These are phyloP conservation scores for Magnaporthales sp. DNA, from an alignment of 2,329 filamentous ascomycete species.

Conservation along the genomic window DNA sequence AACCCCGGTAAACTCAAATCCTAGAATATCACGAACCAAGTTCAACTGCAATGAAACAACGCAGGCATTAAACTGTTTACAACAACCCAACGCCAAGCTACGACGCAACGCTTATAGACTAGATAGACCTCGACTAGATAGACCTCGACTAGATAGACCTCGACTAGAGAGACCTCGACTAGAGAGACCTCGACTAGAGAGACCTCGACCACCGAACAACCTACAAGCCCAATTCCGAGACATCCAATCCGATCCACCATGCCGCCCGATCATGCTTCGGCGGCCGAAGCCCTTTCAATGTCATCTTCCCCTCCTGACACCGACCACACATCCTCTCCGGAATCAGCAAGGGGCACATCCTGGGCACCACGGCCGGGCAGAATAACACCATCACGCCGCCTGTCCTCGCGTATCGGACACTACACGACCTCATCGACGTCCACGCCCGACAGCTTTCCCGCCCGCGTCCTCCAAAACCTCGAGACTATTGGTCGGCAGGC, in stretches of 20 bases:
- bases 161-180: too few relatives aligned
- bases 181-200: too few relatives aligned
- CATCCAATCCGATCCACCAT: constrained; percentile 20
- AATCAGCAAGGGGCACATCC: constrained; percentile 21
- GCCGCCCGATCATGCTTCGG: constrained; percentile 42
- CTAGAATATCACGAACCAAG: background rate
- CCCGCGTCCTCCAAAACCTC: background rate
- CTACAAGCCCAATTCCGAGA: background rate
- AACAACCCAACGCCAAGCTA: background rate
- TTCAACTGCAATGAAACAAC: background rate
- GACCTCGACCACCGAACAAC: background rate
- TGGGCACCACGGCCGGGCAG: constrained; percentile 18
- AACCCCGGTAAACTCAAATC: background rate
- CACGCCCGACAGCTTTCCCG: background rate
- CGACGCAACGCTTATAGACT: background rate
- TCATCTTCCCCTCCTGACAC: constrained; percentile 20
- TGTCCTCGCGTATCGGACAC: constrained; percentile 11
- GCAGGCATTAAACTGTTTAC: background rate
- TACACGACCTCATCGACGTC: background rate
- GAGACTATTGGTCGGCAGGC: constrained; percentile 1
- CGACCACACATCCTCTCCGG: constrained; percentile 15
- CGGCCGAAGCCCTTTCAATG: constrained; percentile 40
- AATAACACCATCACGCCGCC: constrained; percentile 16
- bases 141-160: too few relatives aligned
- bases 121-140: too few relatives aligned